Conservation (phyloP, 257 asterid species). For the Solanum chiquidenum region DNA sequence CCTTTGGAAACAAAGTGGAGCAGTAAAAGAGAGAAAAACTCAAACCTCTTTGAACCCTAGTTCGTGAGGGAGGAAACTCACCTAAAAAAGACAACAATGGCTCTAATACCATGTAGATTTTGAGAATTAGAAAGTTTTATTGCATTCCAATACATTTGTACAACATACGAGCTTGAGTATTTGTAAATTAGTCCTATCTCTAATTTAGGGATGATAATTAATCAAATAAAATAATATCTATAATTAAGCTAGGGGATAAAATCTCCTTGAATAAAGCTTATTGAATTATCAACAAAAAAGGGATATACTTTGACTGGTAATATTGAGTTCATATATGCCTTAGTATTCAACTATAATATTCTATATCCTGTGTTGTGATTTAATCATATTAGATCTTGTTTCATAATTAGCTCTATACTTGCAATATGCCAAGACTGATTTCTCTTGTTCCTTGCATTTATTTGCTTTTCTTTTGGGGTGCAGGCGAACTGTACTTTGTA, state of each 20-base stretch:
- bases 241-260: neutral
- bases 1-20: neutral
- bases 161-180: neutral
- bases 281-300: neutral
- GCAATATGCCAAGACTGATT: neutral
- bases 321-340: neutral
- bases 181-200: neutral
- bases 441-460: neutral
- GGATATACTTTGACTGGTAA: neutral
- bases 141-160: neutral
- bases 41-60: neutral
- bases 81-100: neutral
- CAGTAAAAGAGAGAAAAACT: neutral
- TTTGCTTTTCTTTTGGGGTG: neutral
- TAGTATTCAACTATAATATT: neutral
- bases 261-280: neutral
- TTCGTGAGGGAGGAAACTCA: neutral
- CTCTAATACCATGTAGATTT: neutral
- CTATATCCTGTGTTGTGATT: neutral
- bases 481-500: constrained; percentile 91
- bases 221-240: neutral
- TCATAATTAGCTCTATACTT: neutral
- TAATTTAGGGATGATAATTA: neutral
- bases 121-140: neutral
- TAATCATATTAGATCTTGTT: neutral